Percentiles rank a stretch among this genome's conserved stretches.
phyloP scores from a whole-genome alignment of 257 asterid genomes.

The Phtheirospermum japonicum region DNA sequence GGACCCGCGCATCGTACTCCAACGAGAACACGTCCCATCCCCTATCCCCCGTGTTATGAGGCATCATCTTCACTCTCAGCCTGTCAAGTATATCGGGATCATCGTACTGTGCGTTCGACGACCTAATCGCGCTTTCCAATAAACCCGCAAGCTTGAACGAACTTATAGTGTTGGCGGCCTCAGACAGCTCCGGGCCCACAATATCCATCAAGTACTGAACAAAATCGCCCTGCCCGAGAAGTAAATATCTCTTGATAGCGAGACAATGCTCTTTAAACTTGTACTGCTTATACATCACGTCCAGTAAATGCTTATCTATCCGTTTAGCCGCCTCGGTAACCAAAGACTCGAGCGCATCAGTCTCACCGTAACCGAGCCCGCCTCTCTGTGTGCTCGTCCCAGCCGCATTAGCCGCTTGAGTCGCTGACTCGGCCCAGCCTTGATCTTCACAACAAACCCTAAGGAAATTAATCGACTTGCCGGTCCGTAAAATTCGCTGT shows the following conservation, averaged over 20 bases:
- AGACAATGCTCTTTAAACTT: constrained; percentile 97
- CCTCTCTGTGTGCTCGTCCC: constrained; percentile 94
- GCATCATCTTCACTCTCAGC: constrained; percentile 96
- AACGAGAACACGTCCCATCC: constrained; percentile 99
- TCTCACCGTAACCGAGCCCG: constrained; percentile 89
- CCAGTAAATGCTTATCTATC: constrained; percentile 84
- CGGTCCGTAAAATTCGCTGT: constrained; percentile 88
- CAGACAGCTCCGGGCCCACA: constrained; percentile 90
- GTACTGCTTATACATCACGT: constrained; percentile 73
- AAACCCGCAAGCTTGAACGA: constrained; percentile 91
- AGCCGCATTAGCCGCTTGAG: constrained; percentile 89
- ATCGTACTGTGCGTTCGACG: constrained; percentile 96
- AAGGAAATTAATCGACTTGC: constrained; percentile 94
- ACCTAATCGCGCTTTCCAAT: constrained; percentile 85
- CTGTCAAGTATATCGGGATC: constrained; percentile 86
- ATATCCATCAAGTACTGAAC: constrained; percentile 97
- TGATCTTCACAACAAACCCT: constrained; percentile 97
- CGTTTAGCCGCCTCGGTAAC: constrained; percentile 91
- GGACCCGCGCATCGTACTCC: constrained; percentile 93
- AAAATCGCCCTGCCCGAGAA: constrained; percentile 98
- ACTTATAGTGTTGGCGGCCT: constrained; percentile 95
- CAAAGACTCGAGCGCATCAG: constrained; percentile 92
- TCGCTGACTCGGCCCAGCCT: constrained; percentile 95
- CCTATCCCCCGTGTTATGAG: constrained; percentile 87
- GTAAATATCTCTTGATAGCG: constrained; percentile 91